Conservation (phyloP, 2,329 filamentous ascomycete genomes). For the Apiospora kogelbergensis region DNA sequence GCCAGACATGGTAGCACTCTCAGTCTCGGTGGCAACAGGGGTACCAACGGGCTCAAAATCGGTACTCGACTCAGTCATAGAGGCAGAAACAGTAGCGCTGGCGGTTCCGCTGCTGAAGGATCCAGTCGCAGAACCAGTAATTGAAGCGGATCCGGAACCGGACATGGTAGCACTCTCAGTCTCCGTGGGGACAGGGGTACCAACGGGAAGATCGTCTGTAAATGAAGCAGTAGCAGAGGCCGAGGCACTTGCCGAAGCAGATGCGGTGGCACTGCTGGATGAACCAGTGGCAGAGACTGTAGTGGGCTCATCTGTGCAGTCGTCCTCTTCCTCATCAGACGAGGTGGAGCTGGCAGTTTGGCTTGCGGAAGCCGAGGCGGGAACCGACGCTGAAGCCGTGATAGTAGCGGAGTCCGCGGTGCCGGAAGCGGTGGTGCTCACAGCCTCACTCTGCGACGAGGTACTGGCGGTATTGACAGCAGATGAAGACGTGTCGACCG, state of each 20-base stretch:
- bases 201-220: neutral
- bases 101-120: slow-evolving; percentile 7
- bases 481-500: neutral
- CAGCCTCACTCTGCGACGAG: neutral
- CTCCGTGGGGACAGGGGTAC: no score
- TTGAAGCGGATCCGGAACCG: no score
- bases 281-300: slow-evolving; percentile 9
- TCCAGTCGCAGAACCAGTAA: neutral
- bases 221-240: slow-evolving; percentile 9
- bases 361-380: neutral
- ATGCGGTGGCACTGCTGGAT: no score
- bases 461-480: slow-evolving; percentile 8
- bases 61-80: neutral
- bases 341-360: neutral
- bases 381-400: neutral
- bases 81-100: slow-evolving; percentile 10
- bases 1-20: neutral
- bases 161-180: neutral
- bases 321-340: slow-evolving; percentile 9
- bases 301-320: slow-evolving; percentile 6
- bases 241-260: slow-evolving; percentile 1
- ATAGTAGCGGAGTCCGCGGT: neutral
- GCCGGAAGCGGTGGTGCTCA: neutral
- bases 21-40: no score
- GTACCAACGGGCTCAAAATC: no score